These are phyloP conservation scores for Eucalyptus shirleyi DNA, from an alignment of 345 rosid species.

Conservation along the genomic window DNA sequence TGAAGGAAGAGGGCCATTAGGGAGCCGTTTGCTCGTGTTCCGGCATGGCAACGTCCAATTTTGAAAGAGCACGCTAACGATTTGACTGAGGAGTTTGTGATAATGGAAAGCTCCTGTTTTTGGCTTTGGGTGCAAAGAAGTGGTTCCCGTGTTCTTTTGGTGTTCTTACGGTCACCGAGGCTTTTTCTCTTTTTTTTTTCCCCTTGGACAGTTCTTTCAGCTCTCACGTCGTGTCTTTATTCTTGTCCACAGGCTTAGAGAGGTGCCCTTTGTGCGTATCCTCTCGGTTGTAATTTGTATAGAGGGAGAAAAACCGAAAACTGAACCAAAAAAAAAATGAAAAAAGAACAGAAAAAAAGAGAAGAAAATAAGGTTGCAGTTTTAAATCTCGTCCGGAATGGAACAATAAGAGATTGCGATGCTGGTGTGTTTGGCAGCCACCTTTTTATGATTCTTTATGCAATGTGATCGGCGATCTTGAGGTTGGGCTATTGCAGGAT, in stretches of 20 bases:
- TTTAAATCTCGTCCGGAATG: background rate
- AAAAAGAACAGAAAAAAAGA: background rate
- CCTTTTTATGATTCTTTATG: background rate
- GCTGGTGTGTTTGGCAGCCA: background rate
- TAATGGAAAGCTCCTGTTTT: background rate
- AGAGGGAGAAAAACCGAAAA: background rate
- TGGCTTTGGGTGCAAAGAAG: background rate
- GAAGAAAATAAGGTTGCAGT: background rate
- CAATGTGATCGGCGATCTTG: background rate
- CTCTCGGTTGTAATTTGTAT: constrained; percentile 15
- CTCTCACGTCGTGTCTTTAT: background rate
- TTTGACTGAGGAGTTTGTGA: background rate
- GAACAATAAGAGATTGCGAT: background rate
- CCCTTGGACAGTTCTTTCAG: background rate
- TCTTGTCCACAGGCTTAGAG: background rate
- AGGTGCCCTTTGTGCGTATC: background rate
- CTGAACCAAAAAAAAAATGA: background rate
- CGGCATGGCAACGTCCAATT: constrained; percentile 9
- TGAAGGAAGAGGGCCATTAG: constrained; percentile 23
- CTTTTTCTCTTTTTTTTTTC: background rate
- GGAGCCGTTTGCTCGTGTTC: background rate
- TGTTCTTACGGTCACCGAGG: background rate
- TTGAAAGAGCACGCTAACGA: constrained; percentile 11
- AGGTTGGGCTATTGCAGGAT: background rate
- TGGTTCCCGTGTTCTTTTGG: background rate